phyloP scores from a whole-genome alignment of 768 basidiomycete species.

The Tylopilus sp. region DNA sequence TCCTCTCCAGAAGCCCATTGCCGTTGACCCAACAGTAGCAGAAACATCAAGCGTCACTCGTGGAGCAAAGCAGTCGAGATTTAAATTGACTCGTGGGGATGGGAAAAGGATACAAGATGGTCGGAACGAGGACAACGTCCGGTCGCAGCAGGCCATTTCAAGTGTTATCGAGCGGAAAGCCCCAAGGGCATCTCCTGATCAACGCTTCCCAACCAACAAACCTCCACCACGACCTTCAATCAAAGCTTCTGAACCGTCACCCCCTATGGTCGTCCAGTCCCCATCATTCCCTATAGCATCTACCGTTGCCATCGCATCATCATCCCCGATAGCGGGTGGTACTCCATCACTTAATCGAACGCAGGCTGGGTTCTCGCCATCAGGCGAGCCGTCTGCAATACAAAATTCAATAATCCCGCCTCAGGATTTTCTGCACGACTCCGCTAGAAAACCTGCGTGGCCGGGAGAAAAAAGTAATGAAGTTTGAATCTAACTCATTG shows the following conservation, averaged over 20 bases:
- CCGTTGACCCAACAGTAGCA: background rate
- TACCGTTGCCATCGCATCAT: slow-evolving; percentile 1
- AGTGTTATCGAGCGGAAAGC: slow-evolving; percentile 25
- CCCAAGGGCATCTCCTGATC: slow-evolving; percentile 5
- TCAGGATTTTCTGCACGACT: background rate
- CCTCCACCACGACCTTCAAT: slow-evolving; percentile 4
- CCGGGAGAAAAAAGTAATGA: slow-evolving; percentile 23
- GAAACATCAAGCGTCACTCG: background rate
- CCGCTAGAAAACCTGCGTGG: slow-evolving; percentile 22
- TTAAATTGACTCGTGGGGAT: slow-evolving; percentile 33
- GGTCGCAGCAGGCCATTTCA: slow-evolving; percentile 30
- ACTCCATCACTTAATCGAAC: slow-evolving; percentile 16
- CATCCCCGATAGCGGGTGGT: slow-evolving; percentile 11
- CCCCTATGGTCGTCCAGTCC: slow-evolving; percentile 17
- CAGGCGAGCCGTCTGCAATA: slow-evolving; percentile 11
- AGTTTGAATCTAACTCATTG: background rate
- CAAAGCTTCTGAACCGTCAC: slow-evolving; percentile 2
- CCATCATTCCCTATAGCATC: slow-evolving; percentile 15
- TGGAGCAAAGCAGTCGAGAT: slow-evolving; percentile 44
- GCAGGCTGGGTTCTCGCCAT: slow-evolving; percentile 25
- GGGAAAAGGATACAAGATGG: slow-evolving; percentile 12
- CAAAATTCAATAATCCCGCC: slow-evolving; percentile 4
- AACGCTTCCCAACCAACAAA: slow-evolving; percentile 17
- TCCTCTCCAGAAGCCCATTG: background rate
- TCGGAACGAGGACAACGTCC: slow-evolving; percentile 32